Percentiles rank a stretch among this genome's conserved stretches.
phyloP scores from a whole-genome alignment of 2,329 filamentous ascomycete species.

The Hymenoscyphus albidus region DNA sequence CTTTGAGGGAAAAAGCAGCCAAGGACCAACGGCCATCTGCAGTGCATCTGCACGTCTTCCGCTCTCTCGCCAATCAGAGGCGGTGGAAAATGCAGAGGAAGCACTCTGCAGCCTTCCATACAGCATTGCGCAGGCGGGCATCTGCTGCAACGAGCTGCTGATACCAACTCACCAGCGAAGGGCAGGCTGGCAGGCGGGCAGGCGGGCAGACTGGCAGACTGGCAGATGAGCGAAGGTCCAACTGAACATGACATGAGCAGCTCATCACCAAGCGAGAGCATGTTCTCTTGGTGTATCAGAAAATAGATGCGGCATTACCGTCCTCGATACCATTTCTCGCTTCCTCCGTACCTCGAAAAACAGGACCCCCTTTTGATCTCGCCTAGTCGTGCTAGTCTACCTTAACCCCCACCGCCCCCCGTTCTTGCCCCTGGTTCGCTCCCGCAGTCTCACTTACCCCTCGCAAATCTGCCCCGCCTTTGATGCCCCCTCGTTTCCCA shows the following conservation, averaged over 20 bases:
- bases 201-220: not conserved
- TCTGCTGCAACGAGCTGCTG: constrained; percentile 1
- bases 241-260: too few species aligned
- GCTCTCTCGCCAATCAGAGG: constrained; percentile 12
- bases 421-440: not conserved
- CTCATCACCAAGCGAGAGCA: too few species aligned
- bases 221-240: too few species aligned
- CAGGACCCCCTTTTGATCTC: not conserved
- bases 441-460: not conserved
- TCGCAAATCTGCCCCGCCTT: not conserved
- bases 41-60: constrained; percentile 5
- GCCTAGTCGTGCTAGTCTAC: not conserved
- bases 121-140: constrained; percentile 11
- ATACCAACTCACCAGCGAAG: not conserved
- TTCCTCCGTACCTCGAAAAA: not conserved
- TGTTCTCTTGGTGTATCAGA: not conserved
- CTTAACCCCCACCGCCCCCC: not conserved
- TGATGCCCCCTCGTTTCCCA: not conserved
- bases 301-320: not conserved
- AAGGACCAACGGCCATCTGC: not conserved
- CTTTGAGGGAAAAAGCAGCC: not conserved
- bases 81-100: constrained; percentile 27
- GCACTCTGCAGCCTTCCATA: constrained; percentile 33
- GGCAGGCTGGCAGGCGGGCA: not conserved
- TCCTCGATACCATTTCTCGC: not conserved